Base-by-base conservation (phyloP, 306 rosid genomes). In the Begonia fuchsioides region DNA sequence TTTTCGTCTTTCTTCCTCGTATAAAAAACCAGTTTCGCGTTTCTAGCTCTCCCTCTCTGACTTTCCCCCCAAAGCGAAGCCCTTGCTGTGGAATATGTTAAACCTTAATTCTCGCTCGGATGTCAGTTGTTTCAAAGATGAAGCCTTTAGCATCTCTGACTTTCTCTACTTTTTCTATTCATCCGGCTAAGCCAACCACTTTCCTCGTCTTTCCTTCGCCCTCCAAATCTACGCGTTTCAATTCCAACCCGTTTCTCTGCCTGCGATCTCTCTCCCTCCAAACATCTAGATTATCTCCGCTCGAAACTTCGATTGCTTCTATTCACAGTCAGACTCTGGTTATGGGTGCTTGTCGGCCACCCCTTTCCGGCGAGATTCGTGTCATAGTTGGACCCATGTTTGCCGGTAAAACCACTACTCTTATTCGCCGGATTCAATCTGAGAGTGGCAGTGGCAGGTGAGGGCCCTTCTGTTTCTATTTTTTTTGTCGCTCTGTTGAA, bases 381-480 rank as follows among this genome's bases (percentile, higher is more conserved):
- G 92, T 85, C 44, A 71, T 90, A 18, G 70, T 85, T 44, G 95
- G 98, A 6, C 95, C 98, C 18, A 85, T 90, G 95, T 90, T 85
- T 58, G 92, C 95, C 17, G 95, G 98, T 17, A 85, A 90, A 57
- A 75, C 95, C 13, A 79, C 94, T 49, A 57, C 85, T 0, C 98
- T 90, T 55, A 88, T 90, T 49, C 83, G 75, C 0, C 79, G 84
- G 50, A 67, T 90, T 66, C 92, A 85, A 47, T 75, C 70, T 1
- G 85, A 79, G 76, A 66, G 72, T 53, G 40, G 46, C 61, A 68
- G 65, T 51, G 94, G 94, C 76, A 90, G 94, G 98, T 81, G 14
- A 17, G 43, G 51, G 49, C 13, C 43, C 40, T 57, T 7, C 19
- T 44, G 43, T 11, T 39, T 52, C 52, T 13, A 11, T 45, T 49